Evolutionary conservation across 1,284 basidiomycete species (phyloP), one percentile per base, ranked within the genome.

Genomic region (Ustilago trichophora): DNA sequence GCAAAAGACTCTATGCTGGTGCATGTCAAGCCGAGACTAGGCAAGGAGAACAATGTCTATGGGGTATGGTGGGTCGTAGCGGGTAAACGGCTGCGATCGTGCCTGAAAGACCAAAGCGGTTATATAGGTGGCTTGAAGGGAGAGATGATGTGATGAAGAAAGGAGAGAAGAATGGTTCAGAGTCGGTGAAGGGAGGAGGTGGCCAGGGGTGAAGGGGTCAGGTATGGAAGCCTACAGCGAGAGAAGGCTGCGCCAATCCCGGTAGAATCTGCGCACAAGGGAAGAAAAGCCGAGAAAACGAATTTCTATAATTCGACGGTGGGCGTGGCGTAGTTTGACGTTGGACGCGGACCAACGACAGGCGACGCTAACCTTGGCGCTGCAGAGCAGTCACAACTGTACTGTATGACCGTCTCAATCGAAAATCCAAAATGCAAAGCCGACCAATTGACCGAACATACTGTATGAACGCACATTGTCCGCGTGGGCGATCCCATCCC

Each of bases 401-500:
- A n/a, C n/a, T n/a, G n/a, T n/a, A n/a, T n/a, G n/a, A n/a, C n/a
- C n/a, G n/a, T n/a, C n/a, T n/a, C n/a, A n/a, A 47, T 47, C 45
- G 34, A 29, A 26, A 37, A 47, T 29, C 11, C 2, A 27, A 55
- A 49, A 54, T 45, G 50, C 44, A 60, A 60, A 53, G 57, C 57
- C 57, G 57, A 54, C 27, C 5, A 60, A 60, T 48, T 52, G 50
- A 24, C 57, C 57, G 57, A 60, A 26, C 21, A 5, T 18, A 33
- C 29, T 31, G 27, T 31, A 27, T 25, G 37, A 40, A 18, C 4
- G 24, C 18, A 26, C 25, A 6, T 16, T 36, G 25, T n/a, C n/a
- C n/a, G n/a, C n/a, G n/a, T n/a, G n/a, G n/a, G n/a, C n/a, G n/a
- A n/a, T n/a, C n/a, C n/a, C n/a, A n/a, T n/a, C n/a, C n/a, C n/a